These are phyloP conservation scores for Fusarium denticulatum DNA, from an alignment of 2,329 filamentous ascomycete species.

Conservation along the genomic window DNA sequence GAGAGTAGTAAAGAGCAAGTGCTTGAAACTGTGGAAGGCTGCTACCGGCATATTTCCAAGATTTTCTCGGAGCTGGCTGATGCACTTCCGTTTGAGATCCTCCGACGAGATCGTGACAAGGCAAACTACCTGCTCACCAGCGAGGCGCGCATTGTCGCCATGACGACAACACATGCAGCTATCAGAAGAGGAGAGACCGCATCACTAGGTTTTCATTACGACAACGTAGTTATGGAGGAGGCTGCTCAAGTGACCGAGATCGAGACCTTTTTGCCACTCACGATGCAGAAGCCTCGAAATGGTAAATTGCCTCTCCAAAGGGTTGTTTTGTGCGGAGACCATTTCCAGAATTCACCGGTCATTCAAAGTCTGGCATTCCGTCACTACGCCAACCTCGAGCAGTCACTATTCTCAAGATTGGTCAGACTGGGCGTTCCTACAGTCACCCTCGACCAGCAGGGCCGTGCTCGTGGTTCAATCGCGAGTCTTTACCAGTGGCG, in stretches of 20 bases:
- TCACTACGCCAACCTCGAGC: conserved; percentile 94
- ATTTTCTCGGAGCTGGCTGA: conserved; percentile 94
- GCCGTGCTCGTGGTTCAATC: conserved; percentile 86
- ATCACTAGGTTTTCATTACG: conserved; percentile 92
- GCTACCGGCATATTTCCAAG: conserved; percentile 86
- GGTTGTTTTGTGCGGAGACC: conserved; percentile 92
- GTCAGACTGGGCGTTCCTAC: conserved; percentile 92
- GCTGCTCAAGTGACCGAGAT: conserved; percentile 98
- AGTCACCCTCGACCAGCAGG: conserved; percentile 91
- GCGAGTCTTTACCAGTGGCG: conserved; percentile 94
- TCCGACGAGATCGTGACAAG: conserved; percentile 89
- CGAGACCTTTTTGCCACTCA: conserved; percentile 93
- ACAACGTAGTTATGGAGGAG: conserved; percentile 98
- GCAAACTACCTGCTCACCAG: conserved; percentile 95
- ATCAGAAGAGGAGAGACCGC: conserved; percentile 94
- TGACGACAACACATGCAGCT: conserved; percentile 98
- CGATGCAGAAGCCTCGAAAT: conserved; percentile 83
- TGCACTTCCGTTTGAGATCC: conserved; percentile 92
- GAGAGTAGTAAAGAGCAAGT: conserved; percentile 72
- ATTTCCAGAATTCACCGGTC: conserved; percentile 95
- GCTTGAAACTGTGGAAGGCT: conserved; percentile 82
- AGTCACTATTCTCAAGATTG: conserved; percentile 91
- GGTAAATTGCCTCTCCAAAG: conserved; percentile 82
- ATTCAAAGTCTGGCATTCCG: conserved; percentile 95
- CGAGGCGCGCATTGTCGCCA: conserved; percentile 96